Percentiles rank a stretch among this genome's conserved stretches.
Evolutionary conservation across 1,139 yeast species (phyloP).

Genomic region (Candida sojae): DNA sequence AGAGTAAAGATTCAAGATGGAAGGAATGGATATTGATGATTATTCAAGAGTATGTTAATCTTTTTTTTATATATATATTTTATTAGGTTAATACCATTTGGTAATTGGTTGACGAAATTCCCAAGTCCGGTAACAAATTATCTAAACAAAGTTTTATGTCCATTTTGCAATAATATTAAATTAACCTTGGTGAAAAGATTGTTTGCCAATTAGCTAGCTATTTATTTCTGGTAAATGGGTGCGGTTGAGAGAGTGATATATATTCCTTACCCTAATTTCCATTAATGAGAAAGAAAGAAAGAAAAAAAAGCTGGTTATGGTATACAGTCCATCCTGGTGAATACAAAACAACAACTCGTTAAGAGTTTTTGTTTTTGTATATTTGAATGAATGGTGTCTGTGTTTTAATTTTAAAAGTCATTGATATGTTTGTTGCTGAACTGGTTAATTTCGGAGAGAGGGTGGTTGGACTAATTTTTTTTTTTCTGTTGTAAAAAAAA

Average conservation of each 20-base stretch:
- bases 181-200: too few species aligned
- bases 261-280: too few species aligned
- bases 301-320: too few species aligned
- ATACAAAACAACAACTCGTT: too few species aligned
- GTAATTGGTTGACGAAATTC: neutral
- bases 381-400: neutral
- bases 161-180: too few species aligned
- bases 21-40: slow-evolving; percentile 58
- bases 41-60: slow-evolving; percentile 50
- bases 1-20: slow-evolving; percentile 27
- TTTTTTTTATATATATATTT: neutral
- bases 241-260: too few species aligned
- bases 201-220: neutral
- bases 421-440: slow-evolving; percentile 2
- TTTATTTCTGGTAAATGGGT: neutral
- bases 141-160: neutral
- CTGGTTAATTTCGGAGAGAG: neutral
- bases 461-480: neutral
- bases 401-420: neutral
- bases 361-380: too few species aligned
- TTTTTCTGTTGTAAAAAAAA: neutral
- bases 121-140: slow-evolving; percentile 6
- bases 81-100: neutral
- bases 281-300: too few species aligned
- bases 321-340: too few species aligned